Conservation (phyloP, 2,329 filamentous ascomycete species). For the Penicillium italicum region DNA sequence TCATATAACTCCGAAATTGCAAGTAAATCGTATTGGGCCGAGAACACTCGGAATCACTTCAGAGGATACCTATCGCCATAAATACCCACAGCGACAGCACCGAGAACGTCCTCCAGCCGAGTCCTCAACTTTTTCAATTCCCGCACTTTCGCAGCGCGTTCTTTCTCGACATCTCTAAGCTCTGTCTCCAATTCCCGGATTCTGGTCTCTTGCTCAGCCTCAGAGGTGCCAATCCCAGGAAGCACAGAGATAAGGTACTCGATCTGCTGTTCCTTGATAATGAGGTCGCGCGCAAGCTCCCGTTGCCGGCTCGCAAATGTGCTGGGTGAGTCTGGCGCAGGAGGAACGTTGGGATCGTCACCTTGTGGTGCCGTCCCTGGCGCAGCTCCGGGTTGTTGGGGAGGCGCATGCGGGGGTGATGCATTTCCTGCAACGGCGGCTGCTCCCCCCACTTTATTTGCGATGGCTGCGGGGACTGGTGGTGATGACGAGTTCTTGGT, state of each 20-base stretch:
- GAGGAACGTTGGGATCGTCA: constrained; percentile 32
- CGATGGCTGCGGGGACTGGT: constrained; percentile 31
- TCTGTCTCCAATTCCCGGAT: constrained; percentile 45
- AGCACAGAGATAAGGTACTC: constrained; percentile 47
- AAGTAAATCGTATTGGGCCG: neutral
- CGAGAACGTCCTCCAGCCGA: constrained; percentile 43
- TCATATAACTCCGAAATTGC: neutral
- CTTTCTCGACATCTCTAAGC: constrained; percentile 43
- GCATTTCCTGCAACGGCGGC: constrained; percentile 14
- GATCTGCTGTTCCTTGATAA: constrained; percentile 51
- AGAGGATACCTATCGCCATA: constrained; percentile 25
- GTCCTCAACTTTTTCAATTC: constrained; percentile 43
- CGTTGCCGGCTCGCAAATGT: constrained; percentile 45
- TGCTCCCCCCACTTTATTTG: constrained; percentile 15
- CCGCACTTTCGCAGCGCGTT: constrained; percentile 39
- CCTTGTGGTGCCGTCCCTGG: constrained; percentile 15
- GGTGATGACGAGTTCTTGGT: constrained; percentile 39
- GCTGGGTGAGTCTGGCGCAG: constrained; percentile 40
- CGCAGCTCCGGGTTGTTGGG: constrained; percentile 18
- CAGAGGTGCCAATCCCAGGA: constrained; percentile 45
- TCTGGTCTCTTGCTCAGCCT: constrained; percentile 44
- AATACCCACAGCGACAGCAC: constrained; percentile 38
- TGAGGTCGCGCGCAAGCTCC: constrained; percentile 48
- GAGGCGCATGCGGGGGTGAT: constrained; percentile 24
- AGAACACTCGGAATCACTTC: neutral